These are phyloP conservation scores for Helotiales sp. DNA, from an alignment of 2,329 filamentous ascomycete species.

Conservation along the genomic window DNA sequence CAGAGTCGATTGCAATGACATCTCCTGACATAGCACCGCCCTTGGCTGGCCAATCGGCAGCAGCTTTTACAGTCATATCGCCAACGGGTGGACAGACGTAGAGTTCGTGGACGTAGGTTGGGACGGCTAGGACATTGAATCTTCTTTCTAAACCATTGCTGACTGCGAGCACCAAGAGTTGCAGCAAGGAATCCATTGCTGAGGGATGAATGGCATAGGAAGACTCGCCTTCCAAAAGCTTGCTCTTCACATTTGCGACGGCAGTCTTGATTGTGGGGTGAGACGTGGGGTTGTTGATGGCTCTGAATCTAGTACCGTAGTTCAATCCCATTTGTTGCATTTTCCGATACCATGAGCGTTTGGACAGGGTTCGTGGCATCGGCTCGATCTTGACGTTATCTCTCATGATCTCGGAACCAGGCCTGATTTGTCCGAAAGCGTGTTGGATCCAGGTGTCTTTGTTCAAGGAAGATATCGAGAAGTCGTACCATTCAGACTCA, in stretches of 20 bases:
- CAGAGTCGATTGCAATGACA: neutral
- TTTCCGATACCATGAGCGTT: neutral
- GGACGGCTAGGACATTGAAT: neutral
- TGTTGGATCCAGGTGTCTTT: no score
- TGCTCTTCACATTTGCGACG: neutral
- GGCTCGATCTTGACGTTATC: no score
- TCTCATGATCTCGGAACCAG: no score
- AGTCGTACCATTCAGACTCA: neutral
- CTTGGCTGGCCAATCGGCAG: neutral
- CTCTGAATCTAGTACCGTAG: neutral
- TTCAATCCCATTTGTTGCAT: neutral
- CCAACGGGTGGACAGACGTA: neutral
- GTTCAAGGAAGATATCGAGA: neutral
- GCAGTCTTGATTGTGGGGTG: neutral
- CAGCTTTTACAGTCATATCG: no score
- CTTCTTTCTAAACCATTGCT: neutral
- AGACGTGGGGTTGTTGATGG: neutral
- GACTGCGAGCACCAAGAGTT: slow-evolving; percentile 32
- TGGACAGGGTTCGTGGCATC: neutral
- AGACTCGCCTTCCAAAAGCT: neutral
- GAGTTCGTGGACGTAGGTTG: no score
- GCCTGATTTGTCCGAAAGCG: no score
- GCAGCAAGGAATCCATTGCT: slow-evolving; percentile 39
- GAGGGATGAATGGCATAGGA: slow-evolving; percentile 40
- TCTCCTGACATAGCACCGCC: neutral